These are phyloP conservation scores for Hymenoscyphus fructigenus DNA, from an alignment of 2,329 filamentous ascomycete species.

Conservation along the genomic window DNA sequence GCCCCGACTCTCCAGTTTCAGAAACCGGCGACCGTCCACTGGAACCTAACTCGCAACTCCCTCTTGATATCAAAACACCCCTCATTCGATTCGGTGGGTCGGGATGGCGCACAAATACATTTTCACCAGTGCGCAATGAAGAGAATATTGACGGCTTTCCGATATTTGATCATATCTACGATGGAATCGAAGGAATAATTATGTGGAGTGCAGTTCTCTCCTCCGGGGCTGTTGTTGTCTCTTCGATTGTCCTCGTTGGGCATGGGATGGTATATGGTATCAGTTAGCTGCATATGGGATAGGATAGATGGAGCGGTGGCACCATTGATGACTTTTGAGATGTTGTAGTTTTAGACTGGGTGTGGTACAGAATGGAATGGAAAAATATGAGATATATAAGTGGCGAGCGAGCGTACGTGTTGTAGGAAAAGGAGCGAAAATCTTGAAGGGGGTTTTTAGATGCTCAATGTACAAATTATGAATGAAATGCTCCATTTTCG, in stretches of 20 bases:
- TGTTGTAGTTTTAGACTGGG: too few relatives aligned
- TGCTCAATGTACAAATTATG: too few relatives aligned
- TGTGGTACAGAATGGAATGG: too few relatives aligned
- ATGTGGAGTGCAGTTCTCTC: background rate
- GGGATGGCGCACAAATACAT: background rate
- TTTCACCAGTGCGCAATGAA: background rate
- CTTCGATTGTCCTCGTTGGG: background rate
- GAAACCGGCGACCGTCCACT: too few relatives aligned
- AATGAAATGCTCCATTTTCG: too few relatives aligned
- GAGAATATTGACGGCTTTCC: background rate
- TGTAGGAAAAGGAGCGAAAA: too few relatives aligned
- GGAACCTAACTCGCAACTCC: background rate
- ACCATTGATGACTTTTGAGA: too few relatives aligned
- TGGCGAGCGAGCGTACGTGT: too few relatives aligned
- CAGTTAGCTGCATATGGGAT: background rate
- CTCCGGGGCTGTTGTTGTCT: background rate
- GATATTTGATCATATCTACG: background rate
- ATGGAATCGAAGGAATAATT: background rate
- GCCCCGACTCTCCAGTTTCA: too few relatives aligned
- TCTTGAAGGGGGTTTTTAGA: too few relatives aligned
- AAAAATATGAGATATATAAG: too few relatives aligned
- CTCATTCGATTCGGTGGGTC: background rate
- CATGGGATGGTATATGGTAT: background rate
- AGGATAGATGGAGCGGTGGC: background rate
- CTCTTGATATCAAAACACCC: background rate